Evolutionary conservation across 2,329 filamentous ascomycete species (phyloP).

Genomic region (Fusarium sp.): DNA sequence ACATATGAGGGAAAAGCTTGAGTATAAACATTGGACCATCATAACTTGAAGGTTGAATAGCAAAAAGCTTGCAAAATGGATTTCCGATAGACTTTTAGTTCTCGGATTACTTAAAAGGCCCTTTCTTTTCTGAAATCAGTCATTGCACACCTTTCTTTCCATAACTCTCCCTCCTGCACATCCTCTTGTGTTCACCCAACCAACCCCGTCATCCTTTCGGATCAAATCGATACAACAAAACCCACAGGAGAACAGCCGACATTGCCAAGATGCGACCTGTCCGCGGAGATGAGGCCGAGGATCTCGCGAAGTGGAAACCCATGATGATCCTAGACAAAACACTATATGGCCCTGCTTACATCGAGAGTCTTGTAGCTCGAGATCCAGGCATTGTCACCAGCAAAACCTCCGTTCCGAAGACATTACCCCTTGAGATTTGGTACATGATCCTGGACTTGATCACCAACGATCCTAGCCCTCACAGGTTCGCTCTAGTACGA

Average conservation of each 20-base stretch:
- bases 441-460: background rate
- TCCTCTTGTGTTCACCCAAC: background rate
- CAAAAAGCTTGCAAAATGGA: too few species aligned
- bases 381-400: background rate
- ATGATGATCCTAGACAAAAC: background rate
- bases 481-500: background rate
- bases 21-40: too few species aligned
- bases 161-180: background rate
- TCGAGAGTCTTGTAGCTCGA: background rate
- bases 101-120: too few species aligned
- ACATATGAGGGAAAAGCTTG: background rate
- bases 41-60: too few species aligned
- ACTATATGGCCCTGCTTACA: background rate
- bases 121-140: background rate
- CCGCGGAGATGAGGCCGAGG: background rate
- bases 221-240: background rate
- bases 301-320: background rate
- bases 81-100: too few species aligned
- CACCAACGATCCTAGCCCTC: rapidly evolving
- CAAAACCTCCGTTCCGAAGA: background rate
- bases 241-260: background rate
- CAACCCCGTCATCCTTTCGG: too few species aligned
- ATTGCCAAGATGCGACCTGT: background rate
- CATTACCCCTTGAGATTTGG: slow-evolving; percentile 6
- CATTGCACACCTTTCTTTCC: background rate